A percentile compares a stretch with the other conserved stretches of the same genome.
Evolutionary conservation across 345 rosid species (phyloP).

Genomic region (Raphanus raphanistrum): DNA sequence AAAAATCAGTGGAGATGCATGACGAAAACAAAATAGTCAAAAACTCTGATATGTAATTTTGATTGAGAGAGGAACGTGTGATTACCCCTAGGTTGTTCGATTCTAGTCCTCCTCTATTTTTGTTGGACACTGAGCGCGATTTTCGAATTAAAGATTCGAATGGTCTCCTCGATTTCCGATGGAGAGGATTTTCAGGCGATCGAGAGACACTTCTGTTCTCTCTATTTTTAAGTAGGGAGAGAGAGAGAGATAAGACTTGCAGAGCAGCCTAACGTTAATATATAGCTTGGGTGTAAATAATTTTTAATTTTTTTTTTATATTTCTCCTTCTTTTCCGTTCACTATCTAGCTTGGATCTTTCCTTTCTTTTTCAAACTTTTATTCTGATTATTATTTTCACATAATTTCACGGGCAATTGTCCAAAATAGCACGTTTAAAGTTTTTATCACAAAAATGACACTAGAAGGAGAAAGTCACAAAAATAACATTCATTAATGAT

Average conservation of each 20-base stretch:
- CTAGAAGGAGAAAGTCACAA: no score
- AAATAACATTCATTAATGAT: no score
- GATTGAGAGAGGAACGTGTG: conserved; percentile 2
- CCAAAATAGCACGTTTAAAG: no score
- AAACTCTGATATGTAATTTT: neutral
- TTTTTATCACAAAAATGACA: no score
- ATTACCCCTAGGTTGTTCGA: conserved; percentile 13
- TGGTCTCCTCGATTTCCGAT: conserved; percentile 12
- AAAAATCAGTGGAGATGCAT: neutral
- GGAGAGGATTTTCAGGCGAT: conserved; percentile 21
- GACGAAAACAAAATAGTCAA: neutral
- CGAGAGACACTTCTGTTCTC: conserved; percentile 19
- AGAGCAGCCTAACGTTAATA: conserved; percentile 32
- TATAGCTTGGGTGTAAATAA: neutral
- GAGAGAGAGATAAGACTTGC: conserved; percentile 18
- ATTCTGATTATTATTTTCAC: neutral
- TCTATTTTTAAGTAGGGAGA: neutral
- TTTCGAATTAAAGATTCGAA: neutral
- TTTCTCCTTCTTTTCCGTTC: no score
- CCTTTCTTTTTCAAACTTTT: conserved; percentile 30
- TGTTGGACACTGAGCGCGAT: neutral
- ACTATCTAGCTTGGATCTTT: no score
- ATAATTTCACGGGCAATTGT: no score
- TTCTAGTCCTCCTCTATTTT: neutral
- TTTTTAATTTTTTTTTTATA: no score